phyloP scores from a whole-genome alignment of 257 asterid genomes.

The Solanum gracilifrons region DNA sequence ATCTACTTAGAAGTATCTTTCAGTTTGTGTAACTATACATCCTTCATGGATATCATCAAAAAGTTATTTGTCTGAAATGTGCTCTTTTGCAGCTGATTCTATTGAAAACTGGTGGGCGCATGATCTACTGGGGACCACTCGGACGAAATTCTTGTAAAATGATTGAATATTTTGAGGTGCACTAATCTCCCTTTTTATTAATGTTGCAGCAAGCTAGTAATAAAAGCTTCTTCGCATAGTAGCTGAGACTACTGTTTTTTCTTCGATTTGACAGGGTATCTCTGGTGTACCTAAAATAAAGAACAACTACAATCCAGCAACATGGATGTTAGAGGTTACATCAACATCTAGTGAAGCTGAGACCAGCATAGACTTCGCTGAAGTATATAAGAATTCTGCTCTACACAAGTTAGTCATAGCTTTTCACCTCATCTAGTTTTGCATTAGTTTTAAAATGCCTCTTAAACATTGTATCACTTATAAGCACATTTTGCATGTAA shows the following conservation, averaged over 20 bases:
- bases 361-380: conserved; percentile 44
- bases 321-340: conserved; percentile 60
- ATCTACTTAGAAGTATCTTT: not conserved
- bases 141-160: conserved; percentile 40
- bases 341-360: conserved; percentile 51
- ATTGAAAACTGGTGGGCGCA: conserved; percentile 42
- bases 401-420: conserved; percentile 29
- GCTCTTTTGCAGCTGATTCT: conserved; percentile 30
- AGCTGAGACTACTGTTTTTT: not conserved
- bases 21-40: not conserved
- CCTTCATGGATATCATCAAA: not conserved
- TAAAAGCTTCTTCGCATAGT: not conserved
- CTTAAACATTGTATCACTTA: not conserved
- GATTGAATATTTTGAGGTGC: conserved; percentile 56
- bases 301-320: conserved; percentile 49
- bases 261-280: conserved; percentile 17
- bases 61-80: not conserved
- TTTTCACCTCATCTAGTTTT: not conserved
- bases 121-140: conserved; percentile 46
- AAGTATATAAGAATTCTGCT: conserved; percentile 35
- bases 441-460: not conserved
- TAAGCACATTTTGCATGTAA: not conserved
- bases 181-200: not conserved
- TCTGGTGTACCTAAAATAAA: conserved; percentile 35
- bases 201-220: not conserved